These are phyloP conservation scores for Aspergillus sparsus DNA, from an alignment of 495 filamentous ascomycete species.

Conservation along the genomic window DNA sequence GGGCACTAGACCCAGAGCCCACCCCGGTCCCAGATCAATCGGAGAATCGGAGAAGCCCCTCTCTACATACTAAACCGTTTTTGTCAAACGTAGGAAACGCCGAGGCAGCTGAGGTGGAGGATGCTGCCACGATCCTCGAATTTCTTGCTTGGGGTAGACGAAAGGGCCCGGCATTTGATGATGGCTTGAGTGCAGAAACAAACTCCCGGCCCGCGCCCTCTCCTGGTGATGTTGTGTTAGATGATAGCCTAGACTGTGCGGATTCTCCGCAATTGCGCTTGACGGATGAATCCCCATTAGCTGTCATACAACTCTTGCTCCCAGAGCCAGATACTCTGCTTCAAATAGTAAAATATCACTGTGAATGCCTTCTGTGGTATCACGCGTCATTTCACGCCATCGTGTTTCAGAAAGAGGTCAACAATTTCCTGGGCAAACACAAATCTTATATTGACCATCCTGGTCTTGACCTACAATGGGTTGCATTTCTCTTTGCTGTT, in stretches of 20 bases:
- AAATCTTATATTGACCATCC: background rate
- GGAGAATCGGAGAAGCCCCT: background rate
- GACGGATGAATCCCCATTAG: slow-evolving; percentile 1
- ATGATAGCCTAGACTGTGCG: background rate
- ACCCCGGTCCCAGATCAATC: background rate
- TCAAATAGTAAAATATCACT: slow-evolving; percentile 7
- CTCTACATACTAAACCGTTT: background rate
- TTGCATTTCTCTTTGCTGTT: slow-evolving; percentile 12
- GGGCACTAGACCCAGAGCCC: background rate
- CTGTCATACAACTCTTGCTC: slow-evolving; percentile 6
- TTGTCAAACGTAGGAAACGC: background rate
- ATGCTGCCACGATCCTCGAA: slow-evolving; percentile 9
- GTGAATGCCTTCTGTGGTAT: slow-evolving; percentile 12
- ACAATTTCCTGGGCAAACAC: background rate
- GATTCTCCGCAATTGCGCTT: slow-evolving; percentile 1
- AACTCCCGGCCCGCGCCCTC: background rate
- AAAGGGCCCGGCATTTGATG: slow-evolving; percentile 4
- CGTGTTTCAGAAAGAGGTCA: slow-evolving; percentile 3
- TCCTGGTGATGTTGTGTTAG: slow-evolving; percentile 6
- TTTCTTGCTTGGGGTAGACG: slow-evolving; percentile 15
- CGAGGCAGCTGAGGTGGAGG: slow-evolving; percentile 6
- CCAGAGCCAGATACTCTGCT: background rate
- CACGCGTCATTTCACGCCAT: slow-evolving; percentile 10
- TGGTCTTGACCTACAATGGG: slow-evolving; percentile 9
- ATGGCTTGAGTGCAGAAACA: background rate